A percentile compares a stretch with the other conserved stretches of the same genome.
Evolutionary conservation across 768 basidiomycete species (phyloP).

Genomic region (Plicaturopsis crispa): DNA sequence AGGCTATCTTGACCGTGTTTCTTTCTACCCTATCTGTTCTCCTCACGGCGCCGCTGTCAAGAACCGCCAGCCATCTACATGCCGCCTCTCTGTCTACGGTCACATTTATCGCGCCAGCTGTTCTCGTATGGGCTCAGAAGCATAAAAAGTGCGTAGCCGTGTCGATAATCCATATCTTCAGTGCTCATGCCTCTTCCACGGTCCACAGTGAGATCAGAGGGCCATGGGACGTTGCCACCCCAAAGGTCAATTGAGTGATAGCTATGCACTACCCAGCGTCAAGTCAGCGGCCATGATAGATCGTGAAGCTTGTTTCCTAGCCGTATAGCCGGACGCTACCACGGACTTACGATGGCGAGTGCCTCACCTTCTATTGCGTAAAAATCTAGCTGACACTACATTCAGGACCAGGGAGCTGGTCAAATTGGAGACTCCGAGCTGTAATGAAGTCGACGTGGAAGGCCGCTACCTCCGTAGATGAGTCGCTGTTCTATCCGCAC

Average conservation of each 20-base stretch:
- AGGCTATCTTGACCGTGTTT: conserved; percentile 43
- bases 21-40: conserved; percentile 43
- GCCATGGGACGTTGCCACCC: conserved; percentile 85
- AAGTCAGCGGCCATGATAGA: conserved; percentile 1
- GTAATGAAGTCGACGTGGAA: too few species aligned
- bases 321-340: too few species aligned
- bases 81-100: conserved; percentile 42
- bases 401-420: background rate
- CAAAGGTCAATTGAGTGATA: conserved; percentile 43
- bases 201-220: conserved; percentile 74
- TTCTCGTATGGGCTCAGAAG: conserved; percentile 78
- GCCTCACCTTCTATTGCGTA: conserved; percentile 1
- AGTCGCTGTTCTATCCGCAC: too few species aligned
- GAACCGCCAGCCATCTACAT: conserved; percentile 46
- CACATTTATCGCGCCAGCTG: conserved; percentile 65
- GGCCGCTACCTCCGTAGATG: too few species aligned
- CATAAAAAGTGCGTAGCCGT: conserved; percentile 68
- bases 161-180: conserved; percentile 9
- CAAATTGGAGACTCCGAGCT: too few species aligned
- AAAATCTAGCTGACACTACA: too few species aligned
- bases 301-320: too few species aligned
- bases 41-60: conserved; percentile 48
- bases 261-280: conserved; percentile 1
- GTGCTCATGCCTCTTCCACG: conserved; percentile 5
- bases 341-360: too few species aligned